phyloP scores from a whole-genome alignment of 768 basidiomycete species.

The Leccinellum rugosiceps region DNA sequence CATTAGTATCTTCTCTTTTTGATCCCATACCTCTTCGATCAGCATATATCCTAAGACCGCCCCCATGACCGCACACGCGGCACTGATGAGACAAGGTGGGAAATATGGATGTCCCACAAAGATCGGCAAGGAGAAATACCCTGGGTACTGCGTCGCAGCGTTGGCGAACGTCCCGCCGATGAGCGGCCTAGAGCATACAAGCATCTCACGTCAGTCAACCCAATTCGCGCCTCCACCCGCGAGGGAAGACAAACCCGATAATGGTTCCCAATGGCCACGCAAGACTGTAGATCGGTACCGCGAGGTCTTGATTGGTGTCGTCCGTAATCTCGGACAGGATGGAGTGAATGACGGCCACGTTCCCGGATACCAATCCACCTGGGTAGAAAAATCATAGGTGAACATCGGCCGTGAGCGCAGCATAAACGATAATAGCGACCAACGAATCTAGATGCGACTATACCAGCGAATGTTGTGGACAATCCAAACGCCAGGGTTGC shows the following conservation, averaged over 20 bases:
- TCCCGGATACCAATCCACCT: constrained; percentile 66
- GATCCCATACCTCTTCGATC: constrained; percentile 18
- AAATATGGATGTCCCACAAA: constrained; percentile 17
- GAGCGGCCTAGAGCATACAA: constrained; percentile 9
- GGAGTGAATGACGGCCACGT: constrained; percentile 58
- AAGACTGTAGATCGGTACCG: constrained; percentile 56
- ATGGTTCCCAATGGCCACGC: constrained; percentile 56
- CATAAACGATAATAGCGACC: constrained; percentile 32
- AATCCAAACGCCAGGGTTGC: constrained; percentile 54
- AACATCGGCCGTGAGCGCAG: not conserved
- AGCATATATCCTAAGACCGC: constrained; percentile 13
- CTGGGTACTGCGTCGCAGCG: constrained; percentile 15
- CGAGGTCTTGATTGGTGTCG: constrained; percentile 54
- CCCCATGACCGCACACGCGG: constrained; percentile 7
- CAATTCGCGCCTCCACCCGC: too few species aligned
- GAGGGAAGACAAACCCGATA: constrained; percentile 40
- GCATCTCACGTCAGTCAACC: not conserved
- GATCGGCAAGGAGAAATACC: not conserved
- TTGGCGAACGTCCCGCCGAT: constrained; percentile 22
- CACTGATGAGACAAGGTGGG: constrained; percentile 14
- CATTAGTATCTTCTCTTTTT: not conserved
- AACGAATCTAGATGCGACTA: constrained; percentile 51
- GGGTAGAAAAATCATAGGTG: not conserved
- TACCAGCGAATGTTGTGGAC: constrained; percentile 44
- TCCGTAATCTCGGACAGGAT: constrained; percentile 63